Evolutionary conservation across 2,329 filamentous ascomycete genomes (phyloP), one percentile per base, ranked within the genome.

Genomic region (Aspergillus novoparasiticus): DNA sequence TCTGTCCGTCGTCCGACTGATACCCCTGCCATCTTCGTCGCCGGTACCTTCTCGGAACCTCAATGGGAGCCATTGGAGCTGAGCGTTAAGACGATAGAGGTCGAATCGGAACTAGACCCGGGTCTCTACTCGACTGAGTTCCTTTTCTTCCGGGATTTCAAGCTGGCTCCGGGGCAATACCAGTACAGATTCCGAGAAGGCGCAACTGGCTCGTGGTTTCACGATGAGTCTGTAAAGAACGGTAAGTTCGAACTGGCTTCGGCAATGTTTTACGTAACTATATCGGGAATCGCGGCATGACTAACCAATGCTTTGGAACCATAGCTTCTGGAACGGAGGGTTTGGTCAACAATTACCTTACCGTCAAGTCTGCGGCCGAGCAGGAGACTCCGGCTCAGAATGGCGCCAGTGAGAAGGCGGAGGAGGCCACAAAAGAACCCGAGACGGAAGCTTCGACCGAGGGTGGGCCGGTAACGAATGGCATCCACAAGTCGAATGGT

Each of bases 51-150:
- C 64, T 70, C 72, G 50, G 66, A 73, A 10, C 72, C 72, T 53
- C 63, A 70, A 26, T 74, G 72, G 72, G 64, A 72, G 39, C 71
- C 68, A 2, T 53, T 73, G 58, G 68, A 73, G 61, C 66, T 73
- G 16, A 67, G 57, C 57, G 62, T 64, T 39, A 71, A 73, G 59
- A 66, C 67, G 16, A 46, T 69, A 30, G 63, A 66, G 50, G 57
- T 61, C 39, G 48, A 62, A 48, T 50, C 62, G 19, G 63, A 62
- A 34, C 63, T 68, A 46, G 67, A 64, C 19, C 48, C 48, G 36
- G 66, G 68, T 32, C 59, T 66, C 59, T 61, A 50, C 41, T 65
- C 60, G 61, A 65, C 66, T 48, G 62, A 68, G 55, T 72, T 64
- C 59, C 60, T 71, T 10, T 72, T 71, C 60, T 70, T 62, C 28